Base-by-base conservation (phyloP, 257 asterid genomes). In the Solanum ahanhuiri region DNA sequence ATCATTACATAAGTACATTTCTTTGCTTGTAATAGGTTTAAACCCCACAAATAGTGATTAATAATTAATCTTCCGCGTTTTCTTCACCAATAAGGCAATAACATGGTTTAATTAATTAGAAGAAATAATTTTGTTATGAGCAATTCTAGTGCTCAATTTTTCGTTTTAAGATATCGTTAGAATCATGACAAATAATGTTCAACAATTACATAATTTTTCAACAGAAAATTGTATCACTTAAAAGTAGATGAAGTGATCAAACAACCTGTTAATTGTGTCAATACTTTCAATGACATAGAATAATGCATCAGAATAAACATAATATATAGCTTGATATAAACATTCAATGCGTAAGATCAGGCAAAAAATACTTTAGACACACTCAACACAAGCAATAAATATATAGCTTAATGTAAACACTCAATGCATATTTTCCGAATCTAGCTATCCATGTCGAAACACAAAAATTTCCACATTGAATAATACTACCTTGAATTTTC, bases 1-100 rank as follows among this genome's bases (percentile, higher is more conserved):
- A n/a, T n/a, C n/a, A n/a, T n/a, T n/a, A n/a, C n/a, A n/a, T n/a
- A n/a, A 10, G n/a, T 82, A 33, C 86, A 35, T 83, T 57, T 58
- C 86, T 83, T 83, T 71, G 37, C 60, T 83, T 63, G 86, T 4
- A 60, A 60, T 12, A 33, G 33, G 75, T 8, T 35, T 37, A 28
- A 83, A 33, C 86, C 86, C 86, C 39, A 83, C 77, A n/a, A 7
- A 83, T 83, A 17, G 64, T 83, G 86, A 83, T 83, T 6, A 67
- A 12, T 67, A 67, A 82, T 28, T 51, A 35, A 83, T 58, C 39
- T 12, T 77, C 15, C 57, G 23, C 75, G 25, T 83, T 83, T 83
- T 60, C 76, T 60, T 83, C 86, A 83, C 35, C n/a, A 31, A 58
- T 39, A 39, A 39, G 45, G 45, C 12, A 41, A 41, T 33, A 83